These are phyloP conservation scores for Citrullus colocynthis DNA, from an alignment of 306 rosid genomes.

Conservation along the genomic window DNA sequence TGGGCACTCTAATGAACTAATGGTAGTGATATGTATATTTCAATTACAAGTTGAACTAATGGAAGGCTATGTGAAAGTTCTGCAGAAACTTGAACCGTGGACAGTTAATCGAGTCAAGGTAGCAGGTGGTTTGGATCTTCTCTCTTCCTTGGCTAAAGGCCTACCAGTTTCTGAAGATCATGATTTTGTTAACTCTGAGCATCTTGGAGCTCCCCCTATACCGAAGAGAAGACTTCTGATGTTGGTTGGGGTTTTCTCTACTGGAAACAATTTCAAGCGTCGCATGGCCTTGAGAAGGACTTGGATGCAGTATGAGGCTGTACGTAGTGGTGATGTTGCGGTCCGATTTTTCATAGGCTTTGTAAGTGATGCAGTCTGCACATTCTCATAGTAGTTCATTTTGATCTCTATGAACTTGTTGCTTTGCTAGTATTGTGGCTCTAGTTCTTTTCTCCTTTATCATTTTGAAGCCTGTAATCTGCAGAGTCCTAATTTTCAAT, in stretches of 20 bases:
- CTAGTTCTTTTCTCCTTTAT: background rate
- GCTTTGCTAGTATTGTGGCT: background rate
- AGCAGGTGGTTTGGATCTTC: constrained; percentile 44
- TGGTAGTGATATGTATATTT: background rate
- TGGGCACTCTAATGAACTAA: constrained; percentile 2
- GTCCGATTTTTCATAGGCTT: constrained; percentile 92
- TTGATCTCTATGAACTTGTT: background rate
- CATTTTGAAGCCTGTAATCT: background rate
- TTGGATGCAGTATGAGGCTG: constrained; percentile 86
- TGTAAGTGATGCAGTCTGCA: constrained; percentile 38
- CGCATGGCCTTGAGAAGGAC: constrained; percentile 92
- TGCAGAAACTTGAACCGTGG: constrained; percentile 96
- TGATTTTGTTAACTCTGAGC: constrained; percentile 49
- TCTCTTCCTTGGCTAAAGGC: constrained; percentile 84
- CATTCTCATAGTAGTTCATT: constrained; percentile 3
- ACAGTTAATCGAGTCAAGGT: constrained; percentile 51
- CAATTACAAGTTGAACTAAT: background rate
- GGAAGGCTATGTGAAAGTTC: background rate
- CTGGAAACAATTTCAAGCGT: constrained; percentile 87
- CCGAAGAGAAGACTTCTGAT: constrained; percentile 49
- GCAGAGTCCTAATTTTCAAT: background rate
- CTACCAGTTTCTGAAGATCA: constrained; percentile 81
- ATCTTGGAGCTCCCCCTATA: constrained; percentile 59
- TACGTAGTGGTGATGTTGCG: constrained; percentile 71
- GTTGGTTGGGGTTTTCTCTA: constrained; percentile 76